Evolutionary conservation across 73 alveolate species (phyloP).

Genomic region (Tetrahymena thermophila): DNA sequence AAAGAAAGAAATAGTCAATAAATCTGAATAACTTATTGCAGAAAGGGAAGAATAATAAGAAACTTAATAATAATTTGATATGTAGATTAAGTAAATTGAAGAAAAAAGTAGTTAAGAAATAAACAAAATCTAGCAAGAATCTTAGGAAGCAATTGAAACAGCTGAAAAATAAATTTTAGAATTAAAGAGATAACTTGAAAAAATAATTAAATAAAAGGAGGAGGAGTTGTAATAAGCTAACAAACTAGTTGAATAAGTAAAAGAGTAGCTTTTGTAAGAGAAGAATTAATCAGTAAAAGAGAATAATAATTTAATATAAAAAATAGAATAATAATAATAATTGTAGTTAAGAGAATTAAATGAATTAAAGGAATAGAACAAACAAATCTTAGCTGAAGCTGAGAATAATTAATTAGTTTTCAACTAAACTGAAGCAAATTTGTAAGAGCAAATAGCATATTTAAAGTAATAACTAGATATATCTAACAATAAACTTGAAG

Average conservation of each 20-base stretch:
- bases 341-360: neutral
- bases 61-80: neutral
- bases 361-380: neutral
- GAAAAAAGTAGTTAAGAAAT: neutral
- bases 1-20: neutral
- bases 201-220: neutral
- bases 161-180: neutral
- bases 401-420: neutral
- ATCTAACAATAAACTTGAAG: neutral
- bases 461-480: neutral
- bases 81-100: neutral
- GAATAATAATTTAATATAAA: neutral
- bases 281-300: neutral
- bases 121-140: neutral
- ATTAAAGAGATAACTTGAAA: neutral
- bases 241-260: neutral
- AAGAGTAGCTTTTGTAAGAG: neutral
- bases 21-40: neutral
- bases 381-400: neutral
- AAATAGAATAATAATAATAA: neutral
- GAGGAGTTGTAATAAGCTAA: neutral
- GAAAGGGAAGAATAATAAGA: neutral
- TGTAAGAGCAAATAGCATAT: neutral
- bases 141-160: neutral
- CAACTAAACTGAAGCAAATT: neutral